Evolutionary conservation across 2,329 filamentous ascomycete species (phyloP).

Genomic region (Ceratocystis colombiana): DNA sequence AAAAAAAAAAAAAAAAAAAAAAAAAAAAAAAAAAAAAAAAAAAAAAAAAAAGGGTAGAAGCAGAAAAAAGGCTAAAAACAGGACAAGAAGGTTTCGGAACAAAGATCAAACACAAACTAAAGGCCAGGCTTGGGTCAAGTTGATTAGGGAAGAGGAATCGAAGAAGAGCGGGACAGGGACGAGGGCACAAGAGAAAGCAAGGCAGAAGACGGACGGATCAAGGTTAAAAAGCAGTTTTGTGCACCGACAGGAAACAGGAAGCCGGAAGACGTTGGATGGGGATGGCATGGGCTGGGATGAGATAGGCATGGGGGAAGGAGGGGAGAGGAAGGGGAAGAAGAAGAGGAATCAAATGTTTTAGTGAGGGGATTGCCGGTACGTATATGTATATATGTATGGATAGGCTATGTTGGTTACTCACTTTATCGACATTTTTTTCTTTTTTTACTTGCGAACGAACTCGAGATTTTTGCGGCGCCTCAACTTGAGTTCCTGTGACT

Average conservation of each 20-base stretch:
- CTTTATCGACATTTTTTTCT: conserved; percentile 44
- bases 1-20: neutral
- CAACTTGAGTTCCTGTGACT: neutral
- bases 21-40: neutral
- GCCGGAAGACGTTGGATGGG: conserved; percentile 23
- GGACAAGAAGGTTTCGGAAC: neutral
- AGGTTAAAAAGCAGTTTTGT: conserved; percentile 16
- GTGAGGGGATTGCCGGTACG: conserved; percentile 18
- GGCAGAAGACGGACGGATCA: conserved; percentile 13
- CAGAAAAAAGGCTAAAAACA: neutral
- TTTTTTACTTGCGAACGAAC: conserved; percentile 2
- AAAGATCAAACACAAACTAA: conserved; percentile 4
- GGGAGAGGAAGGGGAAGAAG: conserved; percentile 23
- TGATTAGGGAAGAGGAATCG: conserved; percentile 4
- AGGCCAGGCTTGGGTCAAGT: conserved; percentile 2
- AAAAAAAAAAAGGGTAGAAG: neutral
- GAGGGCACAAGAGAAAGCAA: conserved; percentile 9
- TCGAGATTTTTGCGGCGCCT: neutral
- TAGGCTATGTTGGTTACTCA: conserved; percentile 34
- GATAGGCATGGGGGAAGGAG: conserved; percentile 23
- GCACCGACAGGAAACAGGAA: conserved; percentile 13
- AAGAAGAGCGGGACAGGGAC: conserved; percentile 13
- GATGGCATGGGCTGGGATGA: conserved; percentile 15
- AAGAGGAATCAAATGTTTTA: conserved; percentile 9
- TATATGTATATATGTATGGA: neutral